Conservation (phyloP, 2,329 filamentous ascomycete species). For the Pseudocercospora ulei region DNA sequence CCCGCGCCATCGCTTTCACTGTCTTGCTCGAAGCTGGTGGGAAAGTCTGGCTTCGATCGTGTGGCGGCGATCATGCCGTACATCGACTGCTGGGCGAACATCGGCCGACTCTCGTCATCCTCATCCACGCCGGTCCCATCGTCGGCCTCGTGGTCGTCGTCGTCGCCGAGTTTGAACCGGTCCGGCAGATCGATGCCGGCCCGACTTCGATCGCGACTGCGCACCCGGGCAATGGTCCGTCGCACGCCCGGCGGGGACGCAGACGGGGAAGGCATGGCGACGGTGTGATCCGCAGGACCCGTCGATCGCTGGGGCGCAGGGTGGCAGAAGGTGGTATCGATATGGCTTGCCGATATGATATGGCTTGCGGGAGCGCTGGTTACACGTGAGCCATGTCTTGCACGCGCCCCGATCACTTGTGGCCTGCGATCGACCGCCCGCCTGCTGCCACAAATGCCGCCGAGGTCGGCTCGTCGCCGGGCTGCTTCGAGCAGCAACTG, state of each 20-base stretch:
- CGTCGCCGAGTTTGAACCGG: constrained; percentile 16
- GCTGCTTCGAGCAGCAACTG: neutral
- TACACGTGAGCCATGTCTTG: constrained; percentile 14
- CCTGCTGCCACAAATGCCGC: constrained; percentile 1
- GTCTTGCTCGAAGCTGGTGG: constrained; percentile 52
- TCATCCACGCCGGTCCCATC: constrained; percentile 18
- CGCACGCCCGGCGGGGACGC: constrained; percentile 4
- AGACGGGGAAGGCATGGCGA: constrained; percentile 12
- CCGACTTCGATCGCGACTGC: constrained; percentile 7
- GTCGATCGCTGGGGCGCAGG: no score
- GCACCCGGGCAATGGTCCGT: constrained; percentile 4
- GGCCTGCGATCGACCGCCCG: neutral
- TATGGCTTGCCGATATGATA: neutral
- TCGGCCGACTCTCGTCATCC: constrained; percentile 5
- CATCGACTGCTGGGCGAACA: constrained; percentile 84
- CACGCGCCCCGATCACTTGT: constrained; percentile 11
- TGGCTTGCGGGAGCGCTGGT: constrained; percentile 8
- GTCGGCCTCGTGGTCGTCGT: constrained; percentile 20
- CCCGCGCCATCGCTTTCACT: constrained; percentile 50
- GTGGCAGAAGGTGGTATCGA: no score
- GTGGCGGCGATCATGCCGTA: constrained; percentile 87
- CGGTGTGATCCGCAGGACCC: neutral
- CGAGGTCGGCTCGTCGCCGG: constrained; percentile 2
- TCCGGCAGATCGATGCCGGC: constrained; percentile 20
- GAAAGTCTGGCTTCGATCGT: constrained; percentile 71